A percentile compares a stretch with the other conserved stretches of the same genome.
These are phyloP conservation scores for Dactylellina sp. DNA, from an alignment of 2,329 filamentous ascomycete genomes.

Conservation along the genomic window DNA sequence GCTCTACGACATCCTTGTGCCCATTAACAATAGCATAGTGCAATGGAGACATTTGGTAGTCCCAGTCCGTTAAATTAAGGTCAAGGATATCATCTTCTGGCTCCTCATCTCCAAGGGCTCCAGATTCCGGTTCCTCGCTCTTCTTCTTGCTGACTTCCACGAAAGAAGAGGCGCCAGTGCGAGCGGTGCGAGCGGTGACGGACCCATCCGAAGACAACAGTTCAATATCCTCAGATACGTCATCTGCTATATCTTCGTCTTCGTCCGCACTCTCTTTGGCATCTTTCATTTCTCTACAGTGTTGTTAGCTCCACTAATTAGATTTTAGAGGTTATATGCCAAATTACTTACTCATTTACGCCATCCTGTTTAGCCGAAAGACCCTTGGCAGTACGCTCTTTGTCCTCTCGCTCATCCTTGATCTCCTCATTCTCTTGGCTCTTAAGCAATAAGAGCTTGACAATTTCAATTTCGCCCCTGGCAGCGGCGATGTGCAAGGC, in stretches of 20 bases:
- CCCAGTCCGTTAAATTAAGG: constrained; percentile 83
- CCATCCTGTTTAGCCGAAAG: constrained; percentile 58
- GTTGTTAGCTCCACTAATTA: constrained; percentile 5
- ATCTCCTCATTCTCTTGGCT: constrained; percentile 79
- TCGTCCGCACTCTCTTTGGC: constrained; percentile 61
- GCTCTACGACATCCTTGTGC: constrained; percentile 75
- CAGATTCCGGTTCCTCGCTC: constrained; percentile 65
- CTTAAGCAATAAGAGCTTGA: constrained; percentile 78
- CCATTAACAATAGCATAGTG: constrained; percentile 83
- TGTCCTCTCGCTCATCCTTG: constrained; percentile 71
- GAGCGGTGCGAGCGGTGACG: constrained; percentile 33
- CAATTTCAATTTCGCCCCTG: constrained; percentile 75
- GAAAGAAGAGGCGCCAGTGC: constrained; percentile 47
- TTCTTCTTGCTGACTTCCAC: constrained; percentile 62
- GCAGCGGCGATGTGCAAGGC: constrained; percentile 84
- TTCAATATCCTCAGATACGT: constrained; percentile 67
- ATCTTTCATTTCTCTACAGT: constrained; percentile 46
- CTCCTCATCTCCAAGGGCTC: constrained; percentile 66
- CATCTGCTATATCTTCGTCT: constrained; percentile 63
- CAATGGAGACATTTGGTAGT: constrained; percentile 70
- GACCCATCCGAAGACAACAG: constrained; percentile 62
- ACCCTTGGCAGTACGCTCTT: constrained; percentile 62
- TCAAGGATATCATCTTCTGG: constrained; percentile 83
- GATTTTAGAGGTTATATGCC: neutral
- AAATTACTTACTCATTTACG: constrained; percentile 50